phyloP scores from a whole-genome alignment of 2,329 filamentous ascomycete genomes.

The Aspergillus flavus region DNA sequence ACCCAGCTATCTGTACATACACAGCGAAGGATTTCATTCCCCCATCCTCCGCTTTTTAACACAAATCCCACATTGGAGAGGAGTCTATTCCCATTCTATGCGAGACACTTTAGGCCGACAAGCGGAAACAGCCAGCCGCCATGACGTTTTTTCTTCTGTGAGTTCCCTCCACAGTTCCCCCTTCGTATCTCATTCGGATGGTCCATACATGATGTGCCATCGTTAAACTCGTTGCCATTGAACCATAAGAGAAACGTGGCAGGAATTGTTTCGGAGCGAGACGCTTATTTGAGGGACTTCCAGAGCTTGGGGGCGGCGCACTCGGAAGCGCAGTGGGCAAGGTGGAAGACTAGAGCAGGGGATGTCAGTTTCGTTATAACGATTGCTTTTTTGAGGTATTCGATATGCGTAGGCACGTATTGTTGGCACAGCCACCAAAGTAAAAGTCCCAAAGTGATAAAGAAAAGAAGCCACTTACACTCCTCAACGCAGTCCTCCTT shows the following conservation, averaged over 20 bases:
- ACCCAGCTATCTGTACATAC: slow-evolving; percentile 48
- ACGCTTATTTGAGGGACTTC: slow-evolving; percentile 80
- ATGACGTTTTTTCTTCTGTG: neutral
- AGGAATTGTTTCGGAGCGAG: slow-evolving; percentile 19
- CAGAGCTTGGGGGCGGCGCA: slow-evolving; percentile 98
- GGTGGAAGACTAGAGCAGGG: slow-evolving; percentile 80
- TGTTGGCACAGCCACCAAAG: neutral
- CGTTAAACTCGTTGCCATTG: slow-evolving; percentile 17
- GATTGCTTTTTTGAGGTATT: neutral
- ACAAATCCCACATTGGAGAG: slow-evolving; percentile 15
- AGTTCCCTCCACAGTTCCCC: slow-evolving; percentile 12
- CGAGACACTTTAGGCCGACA: slow-evolving; percentile 1
- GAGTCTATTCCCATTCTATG: slow-evolving; percentile 10
- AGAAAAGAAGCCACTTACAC: slow-evolving; percentile 66
- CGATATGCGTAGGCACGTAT: neutral
- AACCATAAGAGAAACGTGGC: slow-evolving; percentile 21
- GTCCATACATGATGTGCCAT: slow-evolving; percentile 6
- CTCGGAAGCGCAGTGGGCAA: slow-evolving; percentile 88
- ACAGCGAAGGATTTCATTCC: slow-evolving; percentile 29
- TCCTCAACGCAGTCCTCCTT: slow-evolving; percentile 98
- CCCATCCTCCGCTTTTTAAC: slow-evolving; percentile 22
- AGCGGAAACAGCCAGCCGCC: neutral
- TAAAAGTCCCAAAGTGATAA: neutral
- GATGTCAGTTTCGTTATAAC: slow-evolving; percentile 15
- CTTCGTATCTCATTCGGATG: slow-evolving; percentile 13